Percentiles rank a stretch among this genome's conserved stretches.
These are phyloP conservation scores for Mallotus nudiflorus DNA, from an alignment of 345 rosid species.

Conservation along the genomic window DNA sequence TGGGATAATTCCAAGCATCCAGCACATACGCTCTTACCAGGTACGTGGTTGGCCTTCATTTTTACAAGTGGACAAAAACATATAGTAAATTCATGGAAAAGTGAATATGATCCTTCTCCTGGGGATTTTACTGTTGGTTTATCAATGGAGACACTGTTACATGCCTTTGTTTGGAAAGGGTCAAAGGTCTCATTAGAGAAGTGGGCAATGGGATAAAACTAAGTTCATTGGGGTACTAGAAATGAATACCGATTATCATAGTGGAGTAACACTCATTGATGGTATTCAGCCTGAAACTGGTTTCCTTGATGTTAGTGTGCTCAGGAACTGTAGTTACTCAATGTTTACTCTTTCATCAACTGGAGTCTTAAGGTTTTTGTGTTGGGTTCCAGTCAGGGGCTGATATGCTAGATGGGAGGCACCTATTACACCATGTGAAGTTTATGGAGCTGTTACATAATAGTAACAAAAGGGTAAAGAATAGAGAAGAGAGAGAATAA, in stretches of 20 bases:
- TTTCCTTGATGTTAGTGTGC: too few relatives aligned
- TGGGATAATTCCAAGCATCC: slow-evolving; percentile 9
- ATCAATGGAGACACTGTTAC: not conserved
- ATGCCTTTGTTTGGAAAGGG: slow-evolving; percentile 2
- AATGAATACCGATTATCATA: slow-evolving; percentile 14
- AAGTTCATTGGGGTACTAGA: slow-evolving; percentile 12
- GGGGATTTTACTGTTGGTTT: not conserved
- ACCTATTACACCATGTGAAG: too few relatives aligned
- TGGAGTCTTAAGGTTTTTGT: not conserved
- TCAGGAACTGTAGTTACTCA: too few relatives aligned
- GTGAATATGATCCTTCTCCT: slow-evolving; percentile 1
- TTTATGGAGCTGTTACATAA: too few relatives aligned
- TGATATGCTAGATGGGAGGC: slow-evolving; percentile 16
- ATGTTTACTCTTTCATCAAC: not conserved
- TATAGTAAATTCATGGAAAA: not conserved
- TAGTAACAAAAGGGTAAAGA: too few relatives aligned
- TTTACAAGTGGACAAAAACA: not conserved
- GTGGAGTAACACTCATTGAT: slow-evolving; percentile 8
- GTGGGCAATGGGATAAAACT: slow-evolving; percentile 12
- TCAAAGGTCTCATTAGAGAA: slow-evolving; percentile 13
- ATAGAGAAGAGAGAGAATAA: too few relatives aligned
- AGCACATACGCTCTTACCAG: not conserved
- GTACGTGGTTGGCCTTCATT: too few relatives aligned
- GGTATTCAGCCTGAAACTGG: too few relatives aligned
- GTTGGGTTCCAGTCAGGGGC: slow-evolving; percentile 3